phyloP scores from a whole-genome alignment of 2,329 filamentous ascomycete species.

The Fusarium brachygibbosum region DNA sequence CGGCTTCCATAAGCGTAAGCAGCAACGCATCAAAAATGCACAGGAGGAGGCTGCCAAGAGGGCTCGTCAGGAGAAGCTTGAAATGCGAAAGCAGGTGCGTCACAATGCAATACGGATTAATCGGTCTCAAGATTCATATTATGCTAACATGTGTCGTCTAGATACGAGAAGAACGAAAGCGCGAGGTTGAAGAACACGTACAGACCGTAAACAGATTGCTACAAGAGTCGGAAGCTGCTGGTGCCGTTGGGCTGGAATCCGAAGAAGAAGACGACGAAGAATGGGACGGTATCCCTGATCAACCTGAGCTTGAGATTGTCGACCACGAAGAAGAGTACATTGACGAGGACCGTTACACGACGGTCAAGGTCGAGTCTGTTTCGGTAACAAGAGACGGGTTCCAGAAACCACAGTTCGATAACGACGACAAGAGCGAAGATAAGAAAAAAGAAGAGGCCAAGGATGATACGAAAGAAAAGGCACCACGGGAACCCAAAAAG shows the following conservation, averaged over 20 bases:
- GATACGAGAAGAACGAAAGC: constrained; percentile 86
- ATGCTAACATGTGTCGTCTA: constrained; percentile 56
- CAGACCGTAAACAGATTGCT: constrained; percentile 80
- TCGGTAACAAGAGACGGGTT: constrained; percentile 82
- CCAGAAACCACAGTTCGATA: constrained; percentile 62
- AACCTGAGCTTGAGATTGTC: constrained; percentile 64
- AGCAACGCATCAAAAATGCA: constrained; percentile 85
- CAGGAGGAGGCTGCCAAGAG: constrained; percentile 84
- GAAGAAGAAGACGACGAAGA: constrained; percentile 63
- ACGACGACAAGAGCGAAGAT: constrained; percentile 55
- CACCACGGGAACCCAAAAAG: constrained; percentile 70
- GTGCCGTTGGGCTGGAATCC: constrained; percentile 58
- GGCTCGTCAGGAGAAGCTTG: constrained; percentile 81
- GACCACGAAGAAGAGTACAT: constrained; percentile 94
- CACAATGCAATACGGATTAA: not conserved
- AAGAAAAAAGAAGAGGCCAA: constrained; percentile 49
- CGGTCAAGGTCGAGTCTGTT: constrained; percentile 92
- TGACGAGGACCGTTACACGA: constrained; percentile 96
- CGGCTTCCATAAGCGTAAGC: constrained; percentile 96
- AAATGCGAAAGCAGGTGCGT: constrained; percentile 79
- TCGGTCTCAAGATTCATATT: not conserved
- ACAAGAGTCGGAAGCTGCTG: constrained; percentile 66
- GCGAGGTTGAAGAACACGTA: constrained; percentile 86
- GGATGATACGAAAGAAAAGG: constrained; percentile 49
- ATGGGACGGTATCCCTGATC: constrained; percentile 76